Conservation (phyloP, 345 rosid species). For the Murraya koenigii region DNA sequence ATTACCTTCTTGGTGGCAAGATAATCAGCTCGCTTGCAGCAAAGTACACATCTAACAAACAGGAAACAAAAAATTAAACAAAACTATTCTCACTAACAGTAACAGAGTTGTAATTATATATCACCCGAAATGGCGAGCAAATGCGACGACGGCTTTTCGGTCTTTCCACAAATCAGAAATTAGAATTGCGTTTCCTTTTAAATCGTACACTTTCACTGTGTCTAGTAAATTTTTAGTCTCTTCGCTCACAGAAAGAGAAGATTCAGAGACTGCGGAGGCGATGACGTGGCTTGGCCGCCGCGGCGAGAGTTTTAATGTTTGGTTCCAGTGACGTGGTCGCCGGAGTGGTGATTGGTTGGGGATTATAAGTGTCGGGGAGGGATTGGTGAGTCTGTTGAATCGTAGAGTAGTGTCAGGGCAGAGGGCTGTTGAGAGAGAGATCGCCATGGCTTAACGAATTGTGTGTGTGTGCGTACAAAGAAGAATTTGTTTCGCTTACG, state of each 20-base stretch:
- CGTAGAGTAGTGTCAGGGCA: constrained; percentile 19
- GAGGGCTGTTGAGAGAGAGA: constrained; percentile 33
- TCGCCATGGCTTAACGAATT: constrained; percentile 35
- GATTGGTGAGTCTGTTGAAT: constrained; percentile 10
- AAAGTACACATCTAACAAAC: constrained; percentile 64
- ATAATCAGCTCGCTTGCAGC: constrained; percentile 85
- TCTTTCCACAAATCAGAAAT: constrained; percentile 87
- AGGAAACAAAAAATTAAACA: background rate
- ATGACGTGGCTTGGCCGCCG: constrained; percentile 28
- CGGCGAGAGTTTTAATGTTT: constrained; percentile 12
- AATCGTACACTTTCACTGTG: constrained; percentile 56
- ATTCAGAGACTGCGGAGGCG: constrained; percentile 54
- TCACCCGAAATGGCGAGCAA: constrained; percentile 95
- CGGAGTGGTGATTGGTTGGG: background rate
- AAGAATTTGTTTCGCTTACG: no score
- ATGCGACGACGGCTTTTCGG: constrained; percentile 76
- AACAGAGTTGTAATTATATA: background rate
- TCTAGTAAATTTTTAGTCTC: constrained; percentile 44
- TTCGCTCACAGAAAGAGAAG: constrained; percentile 35
- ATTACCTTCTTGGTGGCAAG: constrained; percentile 83
- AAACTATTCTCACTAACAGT: background rate
- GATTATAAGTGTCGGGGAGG: constrained; percentile 7
- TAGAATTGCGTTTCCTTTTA: constrained; percentile 59
- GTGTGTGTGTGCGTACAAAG: no score
- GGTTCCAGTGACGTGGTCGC: background rate